Evolutionary conservation across 1,284 basidiomycete genomes (phyloP), one percentile per base, ranked within the genome.

Genomic region (Ustilago nuda): DNA sequence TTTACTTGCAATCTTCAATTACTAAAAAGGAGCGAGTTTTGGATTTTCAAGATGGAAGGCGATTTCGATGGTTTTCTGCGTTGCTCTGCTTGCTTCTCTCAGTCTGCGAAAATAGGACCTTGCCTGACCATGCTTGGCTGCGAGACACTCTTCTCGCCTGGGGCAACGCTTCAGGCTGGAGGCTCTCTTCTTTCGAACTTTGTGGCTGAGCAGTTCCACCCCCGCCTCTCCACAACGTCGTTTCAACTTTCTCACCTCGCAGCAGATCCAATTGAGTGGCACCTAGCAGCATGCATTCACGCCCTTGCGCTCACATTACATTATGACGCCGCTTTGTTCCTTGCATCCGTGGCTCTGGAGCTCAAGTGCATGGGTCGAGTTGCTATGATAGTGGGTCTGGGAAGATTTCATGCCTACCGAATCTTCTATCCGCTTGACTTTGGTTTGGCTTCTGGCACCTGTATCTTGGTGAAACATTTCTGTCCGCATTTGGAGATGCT

Each of bases 321-420:
- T 17, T 6, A 15, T 17, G 39, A 41, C 12, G 12, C 39, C 1
- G 41, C n/a, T 48, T 48, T 23, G 17, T 19, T 8, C 45, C 45
- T 48, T 48, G 13, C 45, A 13, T 19, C 45, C 45, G 23, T 48
- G 19, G 23, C 11, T 15, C 39, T 15, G 12, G 17, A 41, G 13
- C 17, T 41, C 13, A 6, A 41, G 5, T 15, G 1, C 17, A 11
- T 41, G 12, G 12, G 11, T 15, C 12, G 9, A 41, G 17, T 41
- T 41, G 39, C 39, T 41, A 17, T 41, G 39, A 15, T 41, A 48
- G n/a, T 48, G 45, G 5, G 19, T 48, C 45, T 48, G 45, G n/a
- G 45, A 48, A 48, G 45, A 48, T 48, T 48, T 48, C 45, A 48
- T 48, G 45, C 45, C 23, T 48, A n/a, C 45, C 8, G 30, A 11